Evolutionary conservation across 2,329 filamentous ascomycete genomes (phyloP), one percentile per base, ranked within the genome.

Genomic region (Stromatinia cepivora): DNA sequence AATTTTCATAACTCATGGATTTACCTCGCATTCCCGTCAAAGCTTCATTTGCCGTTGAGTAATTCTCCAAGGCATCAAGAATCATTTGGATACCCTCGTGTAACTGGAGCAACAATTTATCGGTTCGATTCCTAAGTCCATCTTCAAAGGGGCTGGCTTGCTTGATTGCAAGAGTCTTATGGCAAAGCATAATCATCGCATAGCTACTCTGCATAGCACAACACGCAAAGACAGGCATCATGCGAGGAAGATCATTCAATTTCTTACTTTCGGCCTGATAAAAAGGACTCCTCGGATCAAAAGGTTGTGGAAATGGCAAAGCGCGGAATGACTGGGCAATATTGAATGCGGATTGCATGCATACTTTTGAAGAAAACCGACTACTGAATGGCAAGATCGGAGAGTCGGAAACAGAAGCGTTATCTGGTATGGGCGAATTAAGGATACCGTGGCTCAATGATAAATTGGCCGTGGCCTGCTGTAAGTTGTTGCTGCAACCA

Each of bases 281-380:
- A 34, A 45, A 62, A 25, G 13, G 1, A 8, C 36, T 50, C 4
- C 20, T 36, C 1, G 28, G 28, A 50, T 50, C 22, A 11, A 69
- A 31, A 13, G 71, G 70, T 36, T 72, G 69, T 31, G 84, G 83
- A 67, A 82, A 84, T 0, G 84, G 83, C 46, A 85, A 74, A 15
- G 78, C 76, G 71, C 82, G 79, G 65, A 85, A 85, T 17, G 80
- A 80, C 64, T 78, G 75, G 1, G 83, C 81, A 67, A 85, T 85
- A 70, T 80, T 82, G 56, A 85, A 78, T 2, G 83, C 82, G 10
- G 83, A 81, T 59, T 81, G 82, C 45, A 85, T 77, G 73, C 83
- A 85, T 70, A 85, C 80, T 72, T 83, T 83, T 31, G 83, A 80
- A 20, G 83, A 85, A 54, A 81, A 78, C 69, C 83, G 82, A 54